Percentiles rank a stretch among this genome's conserved stretches.
phyloP scores from a whole-genome alignment of 495 filamentous ascomycete genomes.

The Talaromyces borbonicus region DNA sequence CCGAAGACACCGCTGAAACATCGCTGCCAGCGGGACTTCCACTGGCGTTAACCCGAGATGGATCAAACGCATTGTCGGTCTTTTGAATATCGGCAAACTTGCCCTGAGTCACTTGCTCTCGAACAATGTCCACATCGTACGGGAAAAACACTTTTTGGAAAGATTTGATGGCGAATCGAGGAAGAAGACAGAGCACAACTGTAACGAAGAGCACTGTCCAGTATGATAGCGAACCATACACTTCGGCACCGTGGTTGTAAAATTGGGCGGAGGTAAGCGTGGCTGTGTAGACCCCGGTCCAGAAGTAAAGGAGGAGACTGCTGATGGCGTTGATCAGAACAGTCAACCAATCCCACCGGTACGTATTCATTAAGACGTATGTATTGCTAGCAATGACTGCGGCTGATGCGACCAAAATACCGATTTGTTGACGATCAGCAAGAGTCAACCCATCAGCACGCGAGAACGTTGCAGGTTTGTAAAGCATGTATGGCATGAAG shows the following conservation, averaged over 20 bases:
- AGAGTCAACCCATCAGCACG: slow-evolving; percentile 61
- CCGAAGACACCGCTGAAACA: slow-evolving; percentile 46
- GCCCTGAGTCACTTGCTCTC: slow-evolving; percentile 77
- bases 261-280: slow-evolving; percentile 57
- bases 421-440: slow-evolving; percentile 69
- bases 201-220: slow-evolving; percentile 75
- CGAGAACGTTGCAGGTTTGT: slow-evolving; percentile 54
- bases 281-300: slow-evolving; percentile 87
- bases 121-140: slow-evolving; percentile 88
- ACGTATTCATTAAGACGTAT: slow-evolving; percentile 93
- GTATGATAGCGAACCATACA: slow-evolving; percentile 72
- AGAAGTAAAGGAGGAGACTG: slow-evolving; percentile 84
- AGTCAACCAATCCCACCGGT: slow-evolving; percentile 96
- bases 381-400: slow-evolving; percentile 75
- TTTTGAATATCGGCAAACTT: slow-evolving; percentile 61
- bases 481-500: slow-evolving; percentile 83
- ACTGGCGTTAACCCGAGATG: slow-evolving; percentile 14
- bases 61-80: slow-evolving; percentile 35
- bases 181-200: slow-evolving; percentile 68
- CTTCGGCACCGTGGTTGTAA: slow-evolving; percentile 66
- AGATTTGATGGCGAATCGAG: slow-evolving; percentile 74
- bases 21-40: slow-evolving; percentile 24
- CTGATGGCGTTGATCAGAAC: slow-evolving; percentile 70
- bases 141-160: slow-evolving; percentile 91
- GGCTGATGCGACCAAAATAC: slow-evolving; percentile 68